A percentile compares a stretch with the other conserved stretches of the same genome.
These are phyloP conservation scores for Diaporthe ilicicola DNA, from an alignment of 2,329 filamentous ascomycete genomes.

Conservation along the genomic window DNA sequence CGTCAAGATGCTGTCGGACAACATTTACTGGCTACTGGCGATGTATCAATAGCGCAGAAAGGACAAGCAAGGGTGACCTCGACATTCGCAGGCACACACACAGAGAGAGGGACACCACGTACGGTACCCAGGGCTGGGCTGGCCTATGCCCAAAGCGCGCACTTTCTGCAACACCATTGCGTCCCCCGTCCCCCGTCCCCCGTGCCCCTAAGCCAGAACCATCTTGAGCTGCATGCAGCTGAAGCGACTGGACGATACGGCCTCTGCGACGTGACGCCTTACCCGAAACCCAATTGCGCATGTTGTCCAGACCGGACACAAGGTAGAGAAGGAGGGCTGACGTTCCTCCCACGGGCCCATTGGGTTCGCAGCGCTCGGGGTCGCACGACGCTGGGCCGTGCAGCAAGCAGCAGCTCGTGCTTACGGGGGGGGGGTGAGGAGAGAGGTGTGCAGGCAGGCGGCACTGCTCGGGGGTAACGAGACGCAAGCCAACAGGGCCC, in stretches of 20 bases:
- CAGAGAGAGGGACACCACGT: background rate
- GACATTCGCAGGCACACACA: background rate
- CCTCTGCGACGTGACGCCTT: constrained; percentile 12
- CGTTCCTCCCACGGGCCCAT: background rate
- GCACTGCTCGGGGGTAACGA: background rate
- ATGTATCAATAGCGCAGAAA: constrained; percentile 15
- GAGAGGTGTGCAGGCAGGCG: background rate
- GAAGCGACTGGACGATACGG: constrained; percentile 20
- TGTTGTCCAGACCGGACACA: background rate
- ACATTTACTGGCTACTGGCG: background rate
- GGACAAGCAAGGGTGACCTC: constrained; percentile 6
- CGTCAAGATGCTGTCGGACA: background rate
- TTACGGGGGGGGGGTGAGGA: no score
- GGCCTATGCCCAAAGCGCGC: background rate
- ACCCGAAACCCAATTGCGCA: constrained; percentile 20
- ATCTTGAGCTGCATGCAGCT: constrained; percentile 13
- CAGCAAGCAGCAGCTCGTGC: constrained; percentile 1
- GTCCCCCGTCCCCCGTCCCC: background rate
- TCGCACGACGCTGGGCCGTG: constrained; percentile 22
- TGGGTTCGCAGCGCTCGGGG: constrained; percentile 22
- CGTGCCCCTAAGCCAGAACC: background rate
- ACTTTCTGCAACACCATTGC: background rate
- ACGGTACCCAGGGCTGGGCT: background rate
- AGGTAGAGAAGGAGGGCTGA: background rate
- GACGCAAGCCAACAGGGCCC: background rate